These are phyloP conservation scores for Amphirosellinia nigrospora DNA, from an alignment of 495 filamentous ascomycete species.

Conservation along the genomic window DNA sequence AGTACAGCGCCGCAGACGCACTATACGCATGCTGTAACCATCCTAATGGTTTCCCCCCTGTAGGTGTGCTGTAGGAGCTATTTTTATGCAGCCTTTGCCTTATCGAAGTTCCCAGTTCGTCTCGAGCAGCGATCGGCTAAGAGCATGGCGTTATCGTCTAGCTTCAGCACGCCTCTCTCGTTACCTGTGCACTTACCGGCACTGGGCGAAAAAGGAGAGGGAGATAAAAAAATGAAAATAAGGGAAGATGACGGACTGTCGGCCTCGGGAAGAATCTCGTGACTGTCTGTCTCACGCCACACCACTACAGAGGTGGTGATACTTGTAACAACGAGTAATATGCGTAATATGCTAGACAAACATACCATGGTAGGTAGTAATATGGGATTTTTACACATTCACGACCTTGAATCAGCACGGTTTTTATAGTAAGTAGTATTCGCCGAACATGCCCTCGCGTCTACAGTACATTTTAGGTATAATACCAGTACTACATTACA, in stretches of 20 bases:
- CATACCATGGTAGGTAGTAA: background rate
- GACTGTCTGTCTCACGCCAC: constrained; percentile 41
- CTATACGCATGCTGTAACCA: background rate
- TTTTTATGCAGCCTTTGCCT: constrained; percentile 9
- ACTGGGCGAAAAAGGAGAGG: constrained; percentile 4
- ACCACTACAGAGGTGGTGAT: constrained; percentile 35
- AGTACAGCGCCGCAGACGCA: background rate
- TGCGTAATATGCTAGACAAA: background rate
- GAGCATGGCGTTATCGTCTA: constrained; percentile 16
- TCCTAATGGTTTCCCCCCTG: constrained; percentile 6
- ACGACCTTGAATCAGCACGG: background rate
- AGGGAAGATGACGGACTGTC: background rate
- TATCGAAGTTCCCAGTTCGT: constrained; percentile 3
- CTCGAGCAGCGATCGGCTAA: constrained; percentile 7
- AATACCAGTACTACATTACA: too few relatives aligned
- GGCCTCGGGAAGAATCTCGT: constrained; percentile 34
- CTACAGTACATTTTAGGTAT: background rate
- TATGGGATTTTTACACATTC: background rate
- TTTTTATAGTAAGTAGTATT: background rate
- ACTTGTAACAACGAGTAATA: too few relatives aligned
- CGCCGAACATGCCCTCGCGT: background rate
- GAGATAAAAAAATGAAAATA: background rate
- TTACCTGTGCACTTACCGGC: background rate
- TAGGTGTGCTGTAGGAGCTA: constrained; percentile 10
- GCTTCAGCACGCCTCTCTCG: constrained; percentile 11